Percentiles rank a stretch among this genome's conserved stretches.
phyloP scores from a whole-genome alignment of 2,329 filamentous ascomycete species.

The Colletotrichum sp. region DNA sequence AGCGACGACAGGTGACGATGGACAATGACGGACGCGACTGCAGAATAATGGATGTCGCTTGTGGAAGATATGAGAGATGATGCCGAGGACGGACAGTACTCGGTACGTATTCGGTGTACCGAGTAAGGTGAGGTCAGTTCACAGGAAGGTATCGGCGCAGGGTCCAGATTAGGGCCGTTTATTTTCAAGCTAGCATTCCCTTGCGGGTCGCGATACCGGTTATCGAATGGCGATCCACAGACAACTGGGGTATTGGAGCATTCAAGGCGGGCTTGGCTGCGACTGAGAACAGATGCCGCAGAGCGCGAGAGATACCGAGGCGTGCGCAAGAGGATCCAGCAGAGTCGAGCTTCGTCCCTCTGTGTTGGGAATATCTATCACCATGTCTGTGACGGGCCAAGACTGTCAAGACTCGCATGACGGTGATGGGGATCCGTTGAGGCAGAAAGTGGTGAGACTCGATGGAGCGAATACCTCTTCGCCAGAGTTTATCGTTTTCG shows the following conservation, averaged over 20 bases:
- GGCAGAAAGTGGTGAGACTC: background rate
- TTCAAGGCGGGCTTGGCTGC: background rate
- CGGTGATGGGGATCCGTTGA: background rate
- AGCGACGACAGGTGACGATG: background rate
- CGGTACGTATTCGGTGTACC: background rate
- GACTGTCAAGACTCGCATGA: background rate
- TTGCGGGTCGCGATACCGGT: background rate
- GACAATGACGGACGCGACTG: background rate
- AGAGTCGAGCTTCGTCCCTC: background rate
- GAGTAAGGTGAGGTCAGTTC: background rate
- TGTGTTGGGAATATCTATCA: background rate
- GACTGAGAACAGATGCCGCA: background rate
- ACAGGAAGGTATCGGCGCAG: background rate
- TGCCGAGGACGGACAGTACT: background rate
- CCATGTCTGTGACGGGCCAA: background rate
- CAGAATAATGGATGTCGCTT: background rate
- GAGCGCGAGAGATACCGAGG: background rate
- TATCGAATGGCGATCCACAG: background rate
- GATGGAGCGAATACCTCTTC: background rate
- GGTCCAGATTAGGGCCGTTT: constrained; percentile 20
- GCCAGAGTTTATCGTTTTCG: background rate
- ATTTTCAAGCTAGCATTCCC: background rate
- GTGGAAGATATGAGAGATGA: background rate
- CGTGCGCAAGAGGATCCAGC: background rate
- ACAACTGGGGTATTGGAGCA: background rate